A percentile compares a stretch with the other conserved stretches of the same genome.
Evolutionary conservation across 2,329 filamentous ascomycete species (phyloP).

Genomic region (Alternaria solani): DNA sequence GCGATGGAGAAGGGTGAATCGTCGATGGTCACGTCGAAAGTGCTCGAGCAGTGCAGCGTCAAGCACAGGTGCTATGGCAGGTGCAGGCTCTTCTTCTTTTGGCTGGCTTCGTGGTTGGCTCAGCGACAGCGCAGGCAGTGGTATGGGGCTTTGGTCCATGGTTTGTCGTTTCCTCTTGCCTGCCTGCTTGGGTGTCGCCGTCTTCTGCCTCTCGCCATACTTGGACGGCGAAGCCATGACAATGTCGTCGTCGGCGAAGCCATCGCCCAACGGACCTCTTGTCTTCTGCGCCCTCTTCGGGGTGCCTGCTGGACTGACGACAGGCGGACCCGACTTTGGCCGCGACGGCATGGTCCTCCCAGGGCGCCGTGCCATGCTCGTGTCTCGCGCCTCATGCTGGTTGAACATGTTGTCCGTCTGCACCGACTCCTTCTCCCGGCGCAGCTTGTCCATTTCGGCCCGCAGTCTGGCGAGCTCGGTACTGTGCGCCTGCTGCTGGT

Average conservation of each 20-base stretch:
- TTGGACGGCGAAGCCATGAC: conserved; percentile 64
- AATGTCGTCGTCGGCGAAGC: conserved; percentile 76
- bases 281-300: conserved; percentile 67
- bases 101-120: conserved; percentile 50
- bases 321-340: conserved; percentile 28
- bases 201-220: conserved; percentile 56
- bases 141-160: conserved; percentile 70
- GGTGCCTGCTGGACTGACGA: conserved; percentile 58
- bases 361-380: conserved; percentile 53
- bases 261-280: conserved; percentile 70
- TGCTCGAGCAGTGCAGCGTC: conserved; percentile 48
- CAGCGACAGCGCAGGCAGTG: conserved; percentile 61
- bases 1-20: conserved; percentile 63
- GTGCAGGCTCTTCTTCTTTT: conserved; percentile 42
- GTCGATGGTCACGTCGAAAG: conserved; percentile 49
- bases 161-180: conserved; percentile 73
- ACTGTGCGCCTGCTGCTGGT: conserved; percentile 68
- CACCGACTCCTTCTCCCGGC: conserved; percentile 69
- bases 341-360: conserved; percentile 42
- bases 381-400: conserved; percentile 73
- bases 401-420: conserved; percentile 77
- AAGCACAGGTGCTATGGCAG: conserved; percentile 11
- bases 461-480: conserved; percentile 72
- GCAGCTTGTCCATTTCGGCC: conserved; percentile 69
- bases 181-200: conserved; percentile 67